phyloP scores from a whole-genome alignment of 2,329 filamentous ascomycete genomes.

The Ophidiomyces ophidiicola region DNA sequence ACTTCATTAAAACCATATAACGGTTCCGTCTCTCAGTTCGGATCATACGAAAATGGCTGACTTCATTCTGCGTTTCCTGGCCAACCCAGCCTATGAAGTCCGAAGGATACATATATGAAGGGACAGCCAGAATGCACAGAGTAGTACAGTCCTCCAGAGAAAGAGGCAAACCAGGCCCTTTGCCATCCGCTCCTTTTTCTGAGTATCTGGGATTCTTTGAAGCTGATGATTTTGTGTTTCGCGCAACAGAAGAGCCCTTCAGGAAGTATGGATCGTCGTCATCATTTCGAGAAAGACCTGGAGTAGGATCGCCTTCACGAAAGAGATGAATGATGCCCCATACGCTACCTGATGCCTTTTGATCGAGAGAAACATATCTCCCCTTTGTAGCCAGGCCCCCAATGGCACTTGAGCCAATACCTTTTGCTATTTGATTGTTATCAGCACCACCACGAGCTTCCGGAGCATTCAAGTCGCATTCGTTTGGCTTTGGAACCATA shows the following conservation, averaged over 20 bases:
- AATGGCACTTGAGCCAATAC: constrained; percentile 40
- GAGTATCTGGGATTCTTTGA: constrained; percentile 14
- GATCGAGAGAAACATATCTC: constrained; percentile 58
- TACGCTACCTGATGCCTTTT: constrained; percentile 62
- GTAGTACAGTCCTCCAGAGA: constrained; percentile 59
- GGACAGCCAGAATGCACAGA: constrained; percentile 85
- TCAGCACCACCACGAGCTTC: constrained; percentile 18
- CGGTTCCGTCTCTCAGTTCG: constrained; percentile 78
- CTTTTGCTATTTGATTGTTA: constrained; percentile 35
- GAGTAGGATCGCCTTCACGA: constrained; percentile 65
- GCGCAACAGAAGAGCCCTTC: constrained; percentile 28
- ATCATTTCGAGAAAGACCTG: constrained; percentile 37
- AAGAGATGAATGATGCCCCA: constrained; percentile 95
- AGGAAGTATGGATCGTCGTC: constrained; percentile 37
- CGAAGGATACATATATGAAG: constrained; percentile 80
- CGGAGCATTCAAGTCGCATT: constrained; percentile 23
- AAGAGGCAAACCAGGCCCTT: constrained; percentile 14
- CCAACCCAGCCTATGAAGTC: constrained; percentile 89
- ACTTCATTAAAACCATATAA: constrained; percentile 94
- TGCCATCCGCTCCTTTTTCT: constrained; percentile 8
- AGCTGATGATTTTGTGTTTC: constrained; percentile 17
- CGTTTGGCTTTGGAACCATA: constrained; percentile 37
- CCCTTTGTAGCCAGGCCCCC: constrained; percentile 72
- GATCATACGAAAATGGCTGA: constrained; percentile 90
- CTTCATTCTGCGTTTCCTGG: constrained; percentile 69